A percentile compares a stretch with the other conserved stretches of the same genome.
phyloP scores from a whole-genome alignment of 768 basidiomycete species.

The Hebeloma cylindrosporum region DNA sequence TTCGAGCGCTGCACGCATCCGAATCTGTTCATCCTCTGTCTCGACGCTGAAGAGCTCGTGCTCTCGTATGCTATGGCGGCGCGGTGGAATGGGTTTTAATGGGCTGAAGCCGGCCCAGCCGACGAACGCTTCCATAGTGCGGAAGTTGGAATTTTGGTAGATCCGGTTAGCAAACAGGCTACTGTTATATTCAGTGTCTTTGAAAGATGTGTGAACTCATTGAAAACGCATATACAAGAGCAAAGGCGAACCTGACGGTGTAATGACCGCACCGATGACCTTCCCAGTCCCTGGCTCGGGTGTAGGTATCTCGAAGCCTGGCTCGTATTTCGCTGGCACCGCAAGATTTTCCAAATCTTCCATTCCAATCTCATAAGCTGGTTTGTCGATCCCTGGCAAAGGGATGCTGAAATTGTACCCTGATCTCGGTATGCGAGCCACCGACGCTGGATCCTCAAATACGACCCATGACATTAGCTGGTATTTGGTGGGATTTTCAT shows the following conservation, averaged over 20 bases:
- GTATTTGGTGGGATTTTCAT: constrained; percentile 43
- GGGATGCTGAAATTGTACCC: constrained; percentile 29
- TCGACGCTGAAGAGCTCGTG: constrained; percentile 22
- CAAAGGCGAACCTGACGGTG: constrained; percentile 8
- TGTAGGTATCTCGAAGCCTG: constrained; percentile 11
- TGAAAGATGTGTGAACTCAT: too few relatives aligned
- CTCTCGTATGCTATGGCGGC: constrained; percentile 19
- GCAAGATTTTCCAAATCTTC: constrained; percentile 33
- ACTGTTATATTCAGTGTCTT: too few relatives aligned
- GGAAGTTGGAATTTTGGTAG: constrained; percentile 10
- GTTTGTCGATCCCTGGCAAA: constrained; percentile 20
- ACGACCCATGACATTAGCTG: constrained; percentile 41
- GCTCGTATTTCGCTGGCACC: constrained; percentile 16
- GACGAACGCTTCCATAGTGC: constrained; percentile 26
- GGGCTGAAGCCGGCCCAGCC: constrained; percentile 40
- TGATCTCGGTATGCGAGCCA: constrained; percentile 33
- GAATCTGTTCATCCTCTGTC: constrained; percentile 13
- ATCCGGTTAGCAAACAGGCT: neutral
- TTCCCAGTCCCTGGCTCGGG: constrained; percentile 7
- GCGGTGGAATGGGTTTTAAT: constrained; percentile 33
- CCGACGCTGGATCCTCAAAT: constrained; percentile 46
- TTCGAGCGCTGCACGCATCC: constrained; percentile 24
- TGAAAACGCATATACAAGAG: neutral
- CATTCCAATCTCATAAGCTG: constrained; percentile 35
- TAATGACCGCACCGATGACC: constrained; percentile 21